phyloP scores from a whole-genome alignment of 352 stramenopile genomes.

The Globisporangium alternatum region DNA sequence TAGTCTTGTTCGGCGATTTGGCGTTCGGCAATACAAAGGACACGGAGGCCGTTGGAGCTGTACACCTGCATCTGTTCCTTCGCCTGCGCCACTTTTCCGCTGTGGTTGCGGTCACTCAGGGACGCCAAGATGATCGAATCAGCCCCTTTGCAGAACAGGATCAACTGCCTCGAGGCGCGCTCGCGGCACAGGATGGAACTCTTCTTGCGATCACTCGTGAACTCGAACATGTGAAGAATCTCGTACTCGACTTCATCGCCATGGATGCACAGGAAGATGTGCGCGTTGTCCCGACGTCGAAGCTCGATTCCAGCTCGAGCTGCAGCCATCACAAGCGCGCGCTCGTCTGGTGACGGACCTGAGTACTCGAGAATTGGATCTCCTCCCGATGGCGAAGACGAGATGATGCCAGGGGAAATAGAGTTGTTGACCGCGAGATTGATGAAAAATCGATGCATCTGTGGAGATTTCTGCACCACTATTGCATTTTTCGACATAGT shows the following conservation, averaged over 20 bases:
- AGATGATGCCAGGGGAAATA: constrained; percentile 31
- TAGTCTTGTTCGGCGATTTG: constrained; percentile 56
- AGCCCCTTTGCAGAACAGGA: constrained; percentile 83
- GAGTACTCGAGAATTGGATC: constrained; percentile 48
- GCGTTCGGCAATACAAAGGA: constrained; percentile 65
- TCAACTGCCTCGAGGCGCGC: constrained; percentile 22
- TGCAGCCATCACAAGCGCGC: constrained; percentile 57
- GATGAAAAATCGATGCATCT: constrained; percentile 39
- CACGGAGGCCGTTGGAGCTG: constrained; percentile 58
- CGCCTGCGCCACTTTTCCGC: constrained; percentile 24
- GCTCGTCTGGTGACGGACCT: constrained; percentile 77
- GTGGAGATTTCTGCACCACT: constrained; percentile 19
- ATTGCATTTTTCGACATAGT: background rate
- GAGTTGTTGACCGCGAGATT: constrained; percentile 65
- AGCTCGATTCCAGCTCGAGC: constrained; percentile 45
- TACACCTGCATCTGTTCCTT: constrained; percentile 55
- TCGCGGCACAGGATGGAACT: constrained; percentile 56
- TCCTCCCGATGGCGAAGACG: background rate
- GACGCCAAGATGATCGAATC: constrained; percentile 81
- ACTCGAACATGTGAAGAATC: constrained; percentile 61
- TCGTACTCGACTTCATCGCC: constrained; percentile 32
- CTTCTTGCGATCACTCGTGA: constrained; percentile 65
- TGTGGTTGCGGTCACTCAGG: constrained; percentile 29
- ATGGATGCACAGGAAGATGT: constrained; percentile 26
- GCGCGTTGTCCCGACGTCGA: constrained; percentile 27